Evolutionary conservation across 257 asterid genomes (phyloP).

Genomic region (Salvia rosmarinus): DNA sequence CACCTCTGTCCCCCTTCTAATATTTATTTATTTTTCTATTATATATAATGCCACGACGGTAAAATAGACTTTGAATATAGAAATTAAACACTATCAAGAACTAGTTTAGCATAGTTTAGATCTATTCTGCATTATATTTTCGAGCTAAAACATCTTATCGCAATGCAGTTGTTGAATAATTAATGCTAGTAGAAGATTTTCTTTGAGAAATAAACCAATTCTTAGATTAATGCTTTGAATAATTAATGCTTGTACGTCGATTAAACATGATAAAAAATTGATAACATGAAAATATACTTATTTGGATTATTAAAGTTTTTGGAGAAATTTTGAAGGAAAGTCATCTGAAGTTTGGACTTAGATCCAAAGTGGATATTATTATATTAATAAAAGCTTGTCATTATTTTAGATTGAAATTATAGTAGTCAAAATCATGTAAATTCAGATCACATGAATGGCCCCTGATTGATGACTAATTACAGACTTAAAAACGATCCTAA

Average conservation of each 20-base stretch:
- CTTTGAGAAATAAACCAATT: no score
- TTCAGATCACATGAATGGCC: neutral
- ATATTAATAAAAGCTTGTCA: no score
- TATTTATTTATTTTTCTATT: no score
- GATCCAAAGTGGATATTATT: conserved; percentile 3
- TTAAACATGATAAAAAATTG: neutral
- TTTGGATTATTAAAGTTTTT: neutral
- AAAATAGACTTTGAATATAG: neutral
- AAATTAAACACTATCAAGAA: neutral
- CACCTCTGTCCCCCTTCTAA: no score
- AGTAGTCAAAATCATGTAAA: neutral
- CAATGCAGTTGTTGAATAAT: neutral
- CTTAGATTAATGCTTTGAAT: no score
- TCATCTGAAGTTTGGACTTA: neutral
- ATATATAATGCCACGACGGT: neutral
- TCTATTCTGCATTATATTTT: neutral
- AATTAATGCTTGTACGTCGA: neutral
- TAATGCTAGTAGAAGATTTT: no score
- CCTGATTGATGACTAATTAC: neutral
- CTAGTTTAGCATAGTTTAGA: neutral
- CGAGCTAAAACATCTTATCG: neutral
- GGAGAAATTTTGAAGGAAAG: neutral
- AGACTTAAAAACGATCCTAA: neutral
- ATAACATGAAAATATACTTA: neutral
- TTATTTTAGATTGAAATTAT: neutral